Percentiles rank a stretch among this genome's conserved stretches.
Evolutionary conservation across 148 eudicot genomes (phyloP).

Genomic region (Persicaria maculosa): DNA sequence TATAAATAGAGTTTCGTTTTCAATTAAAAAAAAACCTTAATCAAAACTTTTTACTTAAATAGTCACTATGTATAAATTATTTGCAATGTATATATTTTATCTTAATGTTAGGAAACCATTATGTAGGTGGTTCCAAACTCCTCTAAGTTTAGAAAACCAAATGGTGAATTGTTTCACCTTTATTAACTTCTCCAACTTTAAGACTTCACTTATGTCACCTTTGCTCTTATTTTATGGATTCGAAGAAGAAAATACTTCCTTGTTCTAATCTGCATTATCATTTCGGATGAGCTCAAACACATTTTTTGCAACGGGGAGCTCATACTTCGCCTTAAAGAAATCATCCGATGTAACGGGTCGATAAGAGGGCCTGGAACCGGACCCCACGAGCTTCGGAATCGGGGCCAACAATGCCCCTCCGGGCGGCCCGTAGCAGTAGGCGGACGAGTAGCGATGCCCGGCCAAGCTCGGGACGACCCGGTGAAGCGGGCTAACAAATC

Average conservation of each 20-base stretch:
- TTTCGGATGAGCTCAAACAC: slow-evolving; percentile 15
- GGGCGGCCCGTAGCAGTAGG: slow-evolving; percentile 25
- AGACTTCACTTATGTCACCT: no score
- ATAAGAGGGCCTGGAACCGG: slow-evolving; percentile 8
- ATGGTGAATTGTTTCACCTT: no score
- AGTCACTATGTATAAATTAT: no score
- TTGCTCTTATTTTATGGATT: no score
- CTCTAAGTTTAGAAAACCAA: no score
- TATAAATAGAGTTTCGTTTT: no score
- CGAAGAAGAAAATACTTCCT: background rate
- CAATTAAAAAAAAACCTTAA: no score
- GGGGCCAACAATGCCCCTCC: slow-evolving; percentile 15
- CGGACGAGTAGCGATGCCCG: slow-evolving; percentile 19
- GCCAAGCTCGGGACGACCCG: slow-evolving; percentile 19
- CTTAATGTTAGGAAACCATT: no score
- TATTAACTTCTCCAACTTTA: no score
- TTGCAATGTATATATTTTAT: no score
- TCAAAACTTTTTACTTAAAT: no score
- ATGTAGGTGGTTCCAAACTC: no score
- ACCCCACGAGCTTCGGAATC: background rate
- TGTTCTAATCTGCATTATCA: background rate
- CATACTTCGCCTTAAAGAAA: slow-evolving; percentile 18
- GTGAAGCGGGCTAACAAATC: slow-evolving; percentile 17
- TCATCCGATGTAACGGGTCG: slow-evolving; percentile 16
- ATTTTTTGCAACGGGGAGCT: slow-evolving; percentile 1